Evolutionary conservation across 148 eudicot species (phyloP).

Genomic region (Camellia granthamiana): DNA sequence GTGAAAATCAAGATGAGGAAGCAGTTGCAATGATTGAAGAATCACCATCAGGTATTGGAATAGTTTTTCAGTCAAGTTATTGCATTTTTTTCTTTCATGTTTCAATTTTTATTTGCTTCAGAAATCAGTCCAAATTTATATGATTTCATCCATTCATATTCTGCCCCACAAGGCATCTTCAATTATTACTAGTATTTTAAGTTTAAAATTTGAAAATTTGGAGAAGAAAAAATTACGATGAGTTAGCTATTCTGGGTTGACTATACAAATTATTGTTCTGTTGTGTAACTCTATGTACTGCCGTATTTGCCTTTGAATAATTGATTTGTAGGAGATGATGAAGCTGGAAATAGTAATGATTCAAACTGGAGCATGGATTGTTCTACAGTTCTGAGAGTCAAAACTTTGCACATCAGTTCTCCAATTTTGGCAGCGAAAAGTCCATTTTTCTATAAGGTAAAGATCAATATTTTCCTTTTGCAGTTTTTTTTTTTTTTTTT

Average conservation of each 20-base stretch:
- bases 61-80: neutral
- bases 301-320: neutral
- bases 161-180: neutral
- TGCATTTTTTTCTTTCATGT: neutral
- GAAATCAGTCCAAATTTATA: neutral
- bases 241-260: neutral
- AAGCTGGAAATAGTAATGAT: slow-evolving; percentile 69
- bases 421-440: slow-evolving; percentile 99
- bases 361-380: slow-evolving; percentile 80
- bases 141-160: neutral
- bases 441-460: slow-evolving; percentile 93
- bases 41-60: slow-evolving; percentile 53
- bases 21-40: slow-evolving; percentile 81
- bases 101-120: slow-evolving; percentile 4
- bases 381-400: slow-evolving; percentile 57
- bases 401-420: slow-evolving; percentile 87
- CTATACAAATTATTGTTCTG: neutral
- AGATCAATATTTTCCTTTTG: neutral
- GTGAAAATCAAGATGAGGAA: slow-evolving; percentile 80
- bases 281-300: neutral
- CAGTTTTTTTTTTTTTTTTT: neutral
- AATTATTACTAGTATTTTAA: neutral
- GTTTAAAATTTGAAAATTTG: neutral
- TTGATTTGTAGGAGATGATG: slow-evolving; percentile 58
- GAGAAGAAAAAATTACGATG: neutral